phyloP scores from a whole-genome alignment of 805 yeast genomes.

The Cyberlindnera nakhonratchasimensis region DNA sequence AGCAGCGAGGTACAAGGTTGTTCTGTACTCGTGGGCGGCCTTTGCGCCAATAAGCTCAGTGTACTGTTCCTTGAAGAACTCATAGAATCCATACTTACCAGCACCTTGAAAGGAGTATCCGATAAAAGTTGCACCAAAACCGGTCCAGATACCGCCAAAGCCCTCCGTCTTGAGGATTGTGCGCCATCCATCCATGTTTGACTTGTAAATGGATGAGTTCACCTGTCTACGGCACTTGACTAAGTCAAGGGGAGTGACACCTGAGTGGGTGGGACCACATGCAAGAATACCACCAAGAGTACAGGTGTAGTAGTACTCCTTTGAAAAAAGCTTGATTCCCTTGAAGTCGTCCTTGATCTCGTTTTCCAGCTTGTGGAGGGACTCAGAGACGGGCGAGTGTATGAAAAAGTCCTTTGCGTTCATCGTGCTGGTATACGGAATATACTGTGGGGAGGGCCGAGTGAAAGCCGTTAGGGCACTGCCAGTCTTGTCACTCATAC shows the following conservation, averaged over 20 bases:
- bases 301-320: slow-evolving; percentile 52
- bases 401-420: slow-evolving; percentile 6
- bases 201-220: slow-evolving; percentile 62
- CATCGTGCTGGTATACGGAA: slow-evolving; percentile 2
- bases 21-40: slow-evolving; percentile 57
- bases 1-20: slow-evolving; percentile 74
- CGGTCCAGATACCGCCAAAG: slow-evolving; percentile 70
- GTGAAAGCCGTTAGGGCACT: not conserved
- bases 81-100: slow-evolving; percentile 95
- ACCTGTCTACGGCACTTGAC: slow-evolving; percentile 95
- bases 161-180: slow-evolving; percentile 75
- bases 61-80: slow-evolving; percentile 80
- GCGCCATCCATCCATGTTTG: slow-evolving; percentile 80
- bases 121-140: slow-evolving; percentile 86
- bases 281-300: slow-evolving; percentile 68
- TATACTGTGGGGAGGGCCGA: slow-evolving; percentile 1
- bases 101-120: slow-evolving; percentile 97
- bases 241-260: slow-evolving; percentile 88
- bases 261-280: slow-evolving; percentile 95
- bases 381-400: slow-evolving; percentile 11
- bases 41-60: slow-evolving; percentile 63
- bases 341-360: slow-evolving; percentile 18
- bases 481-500: not conserved
- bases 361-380: slow-evolving; percentile 6
- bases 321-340: slow-evolving; percentile 28